Percentiles rank a stretch among this genome's conserved stretches.
phyloP scores from a whole-genome alignment of 2,329 filamentous ascomycete genomes.

The Nothopassalora personata region DNA sequence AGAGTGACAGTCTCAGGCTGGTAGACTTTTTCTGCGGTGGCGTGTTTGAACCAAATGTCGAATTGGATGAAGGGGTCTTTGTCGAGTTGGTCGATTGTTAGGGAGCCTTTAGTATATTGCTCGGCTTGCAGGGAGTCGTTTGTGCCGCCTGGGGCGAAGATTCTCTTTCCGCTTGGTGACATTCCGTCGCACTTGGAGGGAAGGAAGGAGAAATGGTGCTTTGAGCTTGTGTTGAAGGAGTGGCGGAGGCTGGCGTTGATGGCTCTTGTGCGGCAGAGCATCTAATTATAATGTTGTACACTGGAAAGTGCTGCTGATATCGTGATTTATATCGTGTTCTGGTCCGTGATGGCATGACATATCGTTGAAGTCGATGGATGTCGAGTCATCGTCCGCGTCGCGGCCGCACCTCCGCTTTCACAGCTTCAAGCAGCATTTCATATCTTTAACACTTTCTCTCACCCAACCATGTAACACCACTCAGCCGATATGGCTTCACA shows the following conservation, averaged over 20 bases:
- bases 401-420: background rate
- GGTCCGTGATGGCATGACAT: background rate
- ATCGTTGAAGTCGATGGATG: background rate
- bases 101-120: constrained; percentile 66
- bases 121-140: constrained; percentile 59
- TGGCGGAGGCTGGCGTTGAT: background rate
- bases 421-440: background rate
- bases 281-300: background rate
- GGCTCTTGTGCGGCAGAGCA: background rate
- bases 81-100: constrained; percentile 57
- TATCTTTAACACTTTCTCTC: background rate
- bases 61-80: constrained; percentile 74
- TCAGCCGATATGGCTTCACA: constrained; percentile 22
- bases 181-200: background rate
- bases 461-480: constrained; percentile 7
- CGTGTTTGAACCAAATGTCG: constrained; percentile 78
- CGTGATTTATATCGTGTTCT: background rate
- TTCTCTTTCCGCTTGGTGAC: constrained; percentile 35
- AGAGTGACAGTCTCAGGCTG: constrained; percentile 87
- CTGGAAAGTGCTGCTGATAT: background rate
- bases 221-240: background rate
- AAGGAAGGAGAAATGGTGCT: background rate
- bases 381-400: background rate
- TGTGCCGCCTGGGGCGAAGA: constrained; percentile 60
- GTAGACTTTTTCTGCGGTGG: constrained; percentile 55